Evolutionary conservation across 2,329 filamentous ascomycete genomes (phyloP), one percentile per base, ranked within the genome.

Genomic region (Trichophyton rubrum): DNA sequence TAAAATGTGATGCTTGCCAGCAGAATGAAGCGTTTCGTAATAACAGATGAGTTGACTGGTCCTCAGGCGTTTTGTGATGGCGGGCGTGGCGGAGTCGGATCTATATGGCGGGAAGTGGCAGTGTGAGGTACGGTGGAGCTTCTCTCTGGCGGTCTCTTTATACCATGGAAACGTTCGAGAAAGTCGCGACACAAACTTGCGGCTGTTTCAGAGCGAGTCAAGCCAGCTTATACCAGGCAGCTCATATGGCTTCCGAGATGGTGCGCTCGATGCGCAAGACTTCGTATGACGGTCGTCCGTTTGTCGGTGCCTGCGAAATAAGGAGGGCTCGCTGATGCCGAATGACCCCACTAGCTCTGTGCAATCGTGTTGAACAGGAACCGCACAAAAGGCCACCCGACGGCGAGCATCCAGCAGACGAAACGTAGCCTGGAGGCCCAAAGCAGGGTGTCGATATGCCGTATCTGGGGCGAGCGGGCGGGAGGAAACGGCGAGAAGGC

Each of bases 51-150:
- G 15, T 53, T 15, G 49, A 53, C 22, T 53, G 24, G 22, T 13
- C 27, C 22, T 30, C 49, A 15, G 33, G 33, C 33, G 8, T 9
- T 38, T 38, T 38, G 33, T 24, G 49, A 53, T 53, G 49, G 27
- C 49, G n/a, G 49, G 49, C 15, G 49, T 53, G 49, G 49, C 49
- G 49, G 49, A 53, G 49, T 53, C n/a, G 20, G n/a, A 24, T 53
- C 7, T 53, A 22, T 30, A 53, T 43, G 40, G 49, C 20, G 49
- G 43, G 6, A 38, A 9, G 49, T 53, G 49, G 49, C 49, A 53
- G 49, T 53, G 49, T 53, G 49, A 53, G 24, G 49, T 22, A 53
- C 30, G 13, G 49, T 53, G 49, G 49, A 53, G 49, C 49, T 53
- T 38, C 22, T 30, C 13, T 53, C 49, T 20, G n/a, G 33, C 8